phyloP scores from a whole-genome alignment of 495 filamentous ascomycete species.

The Annulohypoxylon moriforme region DNA sequence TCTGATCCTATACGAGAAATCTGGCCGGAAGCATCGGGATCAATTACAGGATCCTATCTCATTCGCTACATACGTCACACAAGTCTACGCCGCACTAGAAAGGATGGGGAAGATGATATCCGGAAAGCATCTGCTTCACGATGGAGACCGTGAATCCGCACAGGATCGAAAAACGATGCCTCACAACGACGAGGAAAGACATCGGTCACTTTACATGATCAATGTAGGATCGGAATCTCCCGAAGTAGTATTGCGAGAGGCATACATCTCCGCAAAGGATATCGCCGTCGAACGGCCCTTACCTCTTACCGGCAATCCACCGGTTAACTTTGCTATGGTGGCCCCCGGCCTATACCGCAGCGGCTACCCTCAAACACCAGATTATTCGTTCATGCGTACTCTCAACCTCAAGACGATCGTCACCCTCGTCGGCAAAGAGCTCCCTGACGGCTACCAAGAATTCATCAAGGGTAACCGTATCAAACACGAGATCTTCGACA shows the following conservation, averaged over 20 bases:
- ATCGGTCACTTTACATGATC: background rate
- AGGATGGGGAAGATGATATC: conserved; percentile 3
- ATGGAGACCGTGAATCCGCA: background rate
- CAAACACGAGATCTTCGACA: conserved; percentile 72
- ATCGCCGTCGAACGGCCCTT: conserved; percentile 34
- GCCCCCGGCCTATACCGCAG: conserved; percentile 78
- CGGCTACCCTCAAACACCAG: conserved; percentile 72
- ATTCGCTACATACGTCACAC: conserved; percentile 12
- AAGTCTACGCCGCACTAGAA: conserved; percentile 4
- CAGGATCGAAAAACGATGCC: conserved; percentile 2
- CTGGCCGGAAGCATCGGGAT: background rate
- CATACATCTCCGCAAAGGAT: conserved; percentile 32
- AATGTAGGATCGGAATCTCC: conserved; percentile 18
- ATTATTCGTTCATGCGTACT: conserved; percentile 71
- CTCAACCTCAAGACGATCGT: conserved; percentile 79
- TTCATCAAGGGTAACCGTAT: conserved; percentile 75
- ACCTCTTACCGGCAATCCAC: conserved; percentile 46
- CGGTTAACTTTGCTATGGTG: conserved; percentile 75
- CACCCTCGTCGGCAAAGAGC: conserved; percentile 77
- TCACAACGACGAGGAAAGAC: conserved; percentile 1
- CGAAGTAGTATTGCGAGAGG: conserved; percentile 24
- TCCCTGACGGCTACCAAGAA: conserved; percentile 63
- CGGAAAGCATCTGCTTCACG: background rate
- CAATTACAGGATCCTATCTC: background rate
- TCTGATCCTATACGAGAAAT: background rate